phyloP scores from a whole-genome alignment of 192 early-diverging fungal genomes.

The Entomortierella beljakovae region DNA sequence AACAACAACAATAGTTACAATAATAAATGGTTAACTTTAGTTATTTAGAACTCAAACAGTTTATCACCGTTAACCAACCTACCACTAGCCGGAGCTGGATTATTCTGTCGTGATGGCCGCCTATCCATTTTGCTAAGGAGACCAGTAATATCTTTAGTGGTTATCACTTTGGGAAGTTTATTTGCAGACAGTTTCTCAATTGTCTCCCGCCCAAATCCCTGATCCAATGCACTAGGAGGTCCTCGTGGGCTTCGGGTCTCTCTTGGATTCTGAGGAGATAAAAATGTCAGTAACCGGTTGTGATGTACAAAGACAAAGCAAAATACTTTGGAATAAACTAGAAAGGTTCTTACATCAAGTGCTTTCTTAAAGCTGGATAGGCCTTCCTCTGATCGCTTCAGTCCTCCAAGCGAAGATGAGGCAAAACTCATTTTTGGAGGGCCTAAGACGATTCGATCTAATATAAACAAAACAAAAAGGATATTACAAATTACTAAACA shows the following conservation, averaged over 20 bases:
- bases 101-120: conserved; percentile 16
- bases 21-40: too few species aligned
- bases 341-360: conserved; percentile 22
- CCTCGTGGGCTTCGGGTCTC: conserved; percentile 41
- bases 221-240: conserved; percentile 45
- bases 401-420: conserved; percentile 61
- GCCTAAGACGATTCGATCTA: conserved; percentile 65
- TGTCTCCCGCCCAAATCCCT: conserved; percentile 51
- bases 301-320: conserved; percentile 2
- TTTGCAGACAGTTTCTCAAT: conserved; percentile 44
- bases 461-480: neutral
- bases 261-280: neutral
- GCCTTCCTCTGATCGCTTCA: conserved; percentile 59
- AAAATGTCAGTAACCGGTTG: neutral
- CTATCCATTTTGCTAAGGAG: conserved; percentile 49
- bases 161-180: conserved; percentile 50
- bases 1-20: too few species aligned
- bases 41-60: too few species aligned
- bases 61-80: neutral
- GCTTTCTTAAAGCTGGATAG: conserved; percentile 41
- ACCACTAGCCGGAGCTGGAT: conserved; percentile 20
- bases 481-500: neutral
- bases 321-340: neutral
- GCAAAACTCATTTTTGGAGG: conserved; percentile 70
- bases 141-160: conserved; percentile 50